A percentile compares a stretch with the other conserved stretches of the same genome.
Conservation (phyloP, 2,329 filamentous ascomycete species). For the Cercospora sp. region DNA sequence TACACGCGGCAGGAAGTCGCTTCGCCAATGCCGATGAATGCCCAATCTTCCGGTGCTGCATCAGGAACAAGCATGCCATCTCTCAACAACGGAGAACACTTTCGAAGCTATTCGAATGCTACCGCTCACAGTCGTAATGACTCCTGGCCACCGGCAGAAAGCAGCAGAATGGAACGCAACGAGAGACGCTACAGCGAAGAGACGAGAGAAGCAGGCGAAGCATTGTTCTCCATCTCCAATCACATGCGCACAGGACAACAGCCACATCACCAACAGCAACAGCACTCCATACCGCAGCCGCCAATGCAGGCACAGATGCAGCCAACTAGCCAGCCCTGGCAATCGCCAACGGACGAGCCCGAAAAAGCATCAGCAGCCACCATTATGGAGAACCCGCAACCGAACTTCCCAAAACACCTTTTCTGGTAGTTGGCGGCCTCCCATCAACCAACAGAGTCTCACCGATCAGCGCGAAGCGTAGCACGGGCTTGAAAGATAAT, state of each 20-base stretch:
- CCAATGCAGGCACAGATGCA: not conserved
- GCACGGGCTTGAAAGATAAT: not conserved
- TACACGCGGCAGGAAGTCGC: not conserved
- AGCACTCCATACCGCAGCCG: conserved; percentile 5
- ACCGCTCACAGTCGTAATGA: not conserved
- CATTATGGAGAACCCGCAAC: conserved; percentile 10
- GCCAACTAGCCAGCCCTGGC: conserved; percentile 7
- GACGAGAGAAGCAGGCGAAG: conserved; percentile 28
- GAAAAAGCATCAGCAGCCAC: not conserved
- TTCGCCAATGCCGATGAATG: not conserved
- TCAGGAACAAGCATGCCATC: not conserved
- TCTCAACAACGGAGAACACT: not conserved
- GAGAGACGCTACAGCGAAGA: conserved; percentile 29
- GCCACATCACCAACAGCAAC: conserved; percentile 6
- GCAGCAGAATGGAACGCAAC: not conserved
- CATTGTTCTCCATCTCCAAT: conserved; percentile 29
- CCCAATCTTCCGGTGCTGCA: not conserved
- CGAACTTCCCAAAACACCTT: conserved; percentile 27
- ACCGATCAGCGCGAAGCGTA: not conserved
- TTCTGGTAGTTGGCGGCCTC: conserved; percentile 20
- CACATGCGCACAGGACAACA: conserved; percentile 17
- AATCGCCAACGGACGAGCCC: conserved; percentile 5
- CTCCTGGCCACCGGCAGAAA: conserved; percentile 15
- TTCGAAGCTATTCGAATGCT: not conserved
- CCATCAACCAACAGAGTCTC: not conserved